Conservation (phyloP, 2,329 filamentous ascomycete species). For the Xylariaceae sp. region DNA sequence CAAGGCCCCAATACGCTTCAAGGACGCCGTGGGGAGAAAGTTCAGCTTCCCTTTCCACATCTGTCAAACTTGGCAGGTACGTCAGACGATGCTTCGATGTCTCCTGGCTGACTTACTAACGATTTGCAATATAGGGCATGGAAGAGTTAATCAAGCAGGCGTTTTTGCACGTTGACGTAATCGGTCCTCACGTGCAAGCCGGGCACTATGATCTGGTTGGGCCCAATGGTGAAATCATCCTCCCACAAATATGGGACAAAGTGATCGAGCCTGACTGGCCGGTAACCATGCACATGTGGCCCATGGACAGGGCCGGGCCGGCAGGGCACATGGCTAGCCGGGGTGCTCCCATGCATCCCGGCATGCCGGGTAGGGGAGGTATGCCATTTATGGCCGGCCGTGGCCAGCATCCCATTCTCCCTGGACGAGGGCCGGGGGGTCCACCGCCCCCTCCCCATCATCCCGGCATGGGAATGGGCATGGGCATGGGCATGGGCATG, state of each 20-base stretch:
- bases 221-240: slow-evolving; percentile 75
- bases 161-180: slow-evolving; percentile 70
- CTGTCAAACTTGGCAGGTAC: slow-evolving; percentile 77
- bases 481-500: too few species aligned
- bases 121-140: slow-evolving; percentile 63
- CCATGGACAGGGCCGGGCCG: slow-evolving; percentile 36
- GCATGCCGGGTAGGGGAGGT: slow-evolving; percentile 5
- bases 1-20: slow-evolving; percentile 78
- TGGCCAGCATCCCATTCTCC: background rate
- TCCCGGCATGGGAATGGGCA: slow-evolving; percentile 1
- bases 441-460: slow-evolving; percentile 8
- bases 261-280: slow-evolving; percentile 73
- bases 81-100: slow-evolving; percentile 28
- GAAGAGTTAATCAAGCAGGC: slow-evolving; percentile 81
- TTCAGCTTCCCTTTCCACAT: slow-evolving; percentile 87
- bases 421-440: background rate
- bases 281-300: slow-evolving; percentile 63
- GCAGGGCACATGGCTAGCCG: slow-evolving; percentile 14
- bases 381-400: background rate
- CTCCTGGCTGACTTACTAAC: slow-evolving; percentile 5
- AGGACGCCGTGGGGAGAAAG: slow-evolving; percentile 84
- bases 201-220: slow-evolving; percentile 78
- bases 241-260: slow-evolving; percentile 76
- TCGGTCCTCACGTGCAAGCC: slow-evolving; percentile 69
- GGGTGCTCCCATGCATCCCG: slow-evolving; percentile 7